Evolutionary conservation across 2,329 filamentous ascomycete species (phyloP), one percentile per base, ranked within the genome.

Genomic region (Aaosphaeria pasadenensis): DNA sequence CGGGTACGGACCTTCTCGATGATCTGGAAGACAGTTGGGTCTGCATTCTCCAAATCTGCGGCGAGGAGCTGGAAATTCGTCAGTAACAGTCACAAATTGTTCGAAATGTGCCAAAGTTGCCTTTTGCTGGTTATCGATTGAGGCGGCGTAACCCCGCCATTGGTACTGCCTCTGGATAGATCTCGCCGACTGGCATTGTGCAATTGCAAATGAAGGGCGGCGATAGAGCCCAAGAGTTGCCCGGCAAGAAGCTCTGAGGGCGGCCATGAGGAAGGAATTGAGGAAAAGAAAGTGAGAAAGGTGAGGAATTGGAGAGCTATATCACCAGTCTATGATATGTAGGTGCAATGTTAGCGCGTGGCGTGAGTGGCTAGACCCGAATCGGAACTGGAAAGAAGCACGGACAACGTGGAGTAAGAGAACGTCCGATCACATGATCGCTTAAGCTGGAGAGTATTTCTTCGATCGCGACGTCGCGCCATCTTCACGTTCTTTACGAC

Each of bases 11-110:
- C 91, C 81, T 91, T 92, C 72, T 95, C 87, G 59, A 97, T 84
- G 62, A 97, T 96, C 45, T 88, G 84, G 70, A 85, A 95, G 57
- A 97, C 87, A 43, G 85, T 78, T 40, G 92, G 89, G 71, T 97
- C 94, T 56, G 90, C 89, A 63, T 94, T 82, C 67, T 91, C 80
- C 45, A 99, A 81, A 66, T 87, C 79, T 48, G 88, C 81, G 42
- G 88, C 83, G 46, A 99, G 85, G 47, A 96, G 76, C 91, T 96
- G 57, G 3, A 35, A 3, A 5, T 9, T 4, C n/a, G 36, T 64
- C 31, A 68, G 56, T 31, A 29, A 39, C 33, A n/a, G 6, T 38
- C 17, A 31, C 29, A 36, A 9, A 11, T 11, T 42, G 11, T 39
- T 32, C 7, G 38, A 13, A 41, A n/a, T 46, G 13, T 31, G 41